Evolutionary conservation across 257 asterid species (phyloP).

Genomic region (Penstemon barbatus): DNA sequence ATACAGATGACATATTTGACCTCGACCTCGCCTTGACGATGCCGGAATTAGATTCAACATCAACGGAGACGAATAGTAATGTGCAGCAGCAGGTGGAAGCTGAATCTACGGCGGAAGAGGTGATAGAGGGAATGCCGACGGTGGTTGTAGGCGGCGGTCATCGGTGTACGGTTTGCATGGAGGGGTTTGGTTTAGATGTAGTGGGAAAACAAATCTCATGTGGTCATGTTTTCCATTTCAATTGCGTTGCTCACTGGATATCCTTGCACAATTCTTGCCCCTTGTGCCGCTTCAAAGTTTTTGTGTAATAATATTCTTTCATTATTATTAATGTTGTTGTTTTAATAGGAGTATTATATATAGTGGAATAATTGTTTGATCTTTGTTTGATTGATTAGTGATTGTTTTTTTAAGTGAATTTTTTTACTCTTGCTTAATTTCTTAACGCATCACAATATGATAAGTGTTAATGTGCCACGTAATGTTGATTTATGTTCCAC

Average conservation of each 20-base stretch:
- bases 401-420: no score
- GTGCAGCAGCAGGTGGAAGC: neutral
- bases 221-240: slow-evolving; percentile 15
- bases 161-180: slow-evolving; percentile 13
- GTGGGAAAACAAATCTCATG: neutral
- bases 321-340: no score
- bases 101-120: neutral
- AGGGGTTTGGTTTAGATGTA: neutral
- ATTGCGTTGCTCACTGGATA: slow-evolving; percentile 7
- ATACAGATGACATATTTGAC: neutral
- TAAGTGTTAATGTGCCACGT: no score
- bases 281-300: neutral
- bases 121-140: slow-evolving; percentile 2
- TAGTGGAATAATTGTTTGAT: no score
- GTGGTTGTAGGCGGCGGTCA: neutral
- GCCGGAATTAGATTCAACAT: neutral
- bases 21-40: slow-evolving; percentile 9
- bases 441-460: no score
- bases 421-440: no score
- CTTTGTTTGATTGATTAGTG: no score
- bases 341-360: no score
- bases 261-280: slow-evolving; percentile 6
- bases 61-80: neutral
- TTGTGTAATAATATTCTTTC: neutral
- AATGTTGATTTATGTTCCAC: no score